These are phyloP conservation scores for Kuraishia hungarica DNA, from an alignment of 805 yeast species.

Conservation along the genomic window DNA sequence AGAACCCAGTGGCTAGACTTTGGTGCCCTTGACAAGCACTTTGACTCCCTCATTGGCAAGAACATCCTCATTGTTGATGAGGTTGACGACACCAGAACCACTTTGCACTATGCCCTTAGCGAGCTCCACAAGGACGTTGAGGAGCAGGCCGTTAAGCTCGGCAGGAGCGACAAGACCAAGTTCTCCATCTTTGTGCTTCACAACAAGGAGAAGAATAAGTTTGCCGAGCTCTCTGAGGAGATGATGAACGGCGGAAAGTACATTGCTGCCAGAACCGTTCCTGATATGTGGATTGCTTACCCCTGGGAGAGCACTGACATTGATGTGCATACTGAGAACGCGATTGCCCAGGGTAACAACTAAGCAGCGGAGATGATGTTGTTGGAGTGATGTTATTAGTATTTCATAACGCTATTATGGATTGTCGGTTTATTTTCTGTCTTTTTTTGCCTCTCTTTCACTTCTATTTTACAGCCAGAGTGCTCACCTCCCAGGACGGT, in stretches of 20 bases:
- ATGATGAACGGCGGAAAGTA: constrained; percentile 60
- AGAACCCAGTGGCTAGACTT: constrained; percentile 91
- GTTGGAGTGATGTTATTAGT: not conserved
- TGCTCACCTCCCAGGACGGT: no score
- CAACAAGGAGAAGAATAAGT: constrained; percentile 76
- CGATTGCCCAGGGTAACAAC: constrained; percentile 59
- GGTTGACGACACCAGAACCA: constrained; percentile 89
- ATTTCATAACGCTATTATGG: no score
- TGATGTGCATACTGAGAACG: constrained; percentile 62
- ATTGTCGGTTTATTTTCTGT: no score
- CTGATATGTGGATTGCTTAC: constrained; percentile 78
- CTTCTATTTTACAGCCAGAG: no score
- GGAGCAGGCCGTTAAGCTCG: constrained; percentile 49
- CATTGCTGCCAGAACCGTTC: constrained; percentile 67
- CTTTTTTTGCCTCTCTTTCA: no score
- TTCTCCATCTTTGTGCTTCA: constrained; percentile 77
- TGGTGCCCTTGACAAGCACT: constrained; percentile 58
- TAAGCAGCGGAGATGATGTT: constrained; percentile 10
- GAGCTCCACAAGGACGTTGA: constrained; percentile 64
- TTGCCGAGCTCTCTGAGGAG: constrained; percentile 58
- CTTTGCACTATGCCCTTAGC: constrained; percentile 73
- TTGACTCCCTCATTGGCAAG: constrained; percentile 74
- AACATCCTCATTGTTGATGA: constrained; percentile 79
- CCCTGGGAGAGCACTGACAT: constrained; percentile 87
- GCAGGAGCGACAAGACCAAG: constrained; percentile 54